Percentiles rank a stretch among this genome's conserved stretches.
These are phyloP conservation scores for Apiotrichum montevideense DNA, from an alignment of 1,284 basidiomycete species.

Conservation along the genomic window DNA sequence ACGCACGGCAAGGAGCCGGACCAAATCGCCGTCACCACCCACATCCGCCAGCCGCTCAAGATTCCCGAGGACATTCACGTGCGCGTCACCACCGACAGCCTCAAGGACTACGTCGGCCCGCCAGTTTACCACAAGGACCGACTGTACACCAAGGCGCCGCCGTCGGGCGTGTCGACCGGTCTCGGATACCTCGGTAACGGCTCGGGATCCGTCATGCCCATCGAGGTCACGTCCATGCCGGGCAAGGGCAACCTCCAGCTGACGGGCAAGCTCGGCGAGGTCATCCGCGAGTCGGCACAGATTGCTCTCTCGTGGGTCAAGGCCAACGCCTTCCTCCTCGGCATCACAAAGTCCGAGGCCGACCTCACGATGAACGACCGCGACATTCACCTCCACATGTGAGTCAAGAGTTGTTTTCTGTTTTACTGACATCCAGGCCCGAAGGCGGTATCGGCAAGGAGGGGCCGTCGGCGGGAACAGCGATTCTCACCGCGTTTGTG, in stretches of 20 bases:
- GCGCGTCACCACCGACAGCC: conserved; percentile 72
- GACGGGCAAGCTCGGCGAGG: conserved; percentile 95
- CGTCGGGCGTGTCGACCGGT: conserved; percentile 88
- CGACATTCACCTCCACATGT: conserved; percentile 88
- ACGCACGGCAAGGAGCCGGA: conserved; percentile 26
- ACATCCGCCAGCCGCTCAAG: conserved; percentile 69
- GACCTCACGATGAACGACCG: conserved; percentile 75
- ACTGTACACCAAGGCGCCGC: conserved; percentile 74
- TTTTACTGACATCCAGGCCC: conserved; percentile 48
- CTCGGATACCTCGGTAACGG: conserved; percentile 95
- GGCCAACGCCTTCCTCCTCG: conserved; percentile 77
- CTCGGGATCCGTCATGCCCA: conserved; percentile 92
- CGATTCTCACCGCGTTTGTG: conserved; percentile 83
- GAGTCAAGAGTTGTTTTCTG: neutral
- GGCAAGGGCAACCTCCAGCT: conserved; percentile 83
- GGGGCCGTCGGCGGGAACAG: conserved; percentile 92
- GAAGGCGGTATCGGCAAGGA: conserved; percentile 97
- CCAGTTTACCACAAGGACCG: conserved; percentile 90
- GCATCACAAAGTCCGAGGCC: conserved; percentile 65
- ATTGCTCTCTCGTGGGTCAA: conserved; percentile 93
- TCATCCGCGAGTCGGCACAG: conserved; percentile 92
- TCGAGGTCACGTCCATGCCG: conserved; percentile 91
- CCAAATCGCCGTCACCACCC: conserved; percentile 55
- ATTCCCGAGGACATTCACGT: conserved; percentile 77
- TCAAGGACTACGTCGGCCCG: conserved; percentile 95